These are phyloP conservation scores for Cercospora zeina DNA, from an alignment of 2,329 filamentous ascomycete genomes.

Conservation along the genomic window DNA sequence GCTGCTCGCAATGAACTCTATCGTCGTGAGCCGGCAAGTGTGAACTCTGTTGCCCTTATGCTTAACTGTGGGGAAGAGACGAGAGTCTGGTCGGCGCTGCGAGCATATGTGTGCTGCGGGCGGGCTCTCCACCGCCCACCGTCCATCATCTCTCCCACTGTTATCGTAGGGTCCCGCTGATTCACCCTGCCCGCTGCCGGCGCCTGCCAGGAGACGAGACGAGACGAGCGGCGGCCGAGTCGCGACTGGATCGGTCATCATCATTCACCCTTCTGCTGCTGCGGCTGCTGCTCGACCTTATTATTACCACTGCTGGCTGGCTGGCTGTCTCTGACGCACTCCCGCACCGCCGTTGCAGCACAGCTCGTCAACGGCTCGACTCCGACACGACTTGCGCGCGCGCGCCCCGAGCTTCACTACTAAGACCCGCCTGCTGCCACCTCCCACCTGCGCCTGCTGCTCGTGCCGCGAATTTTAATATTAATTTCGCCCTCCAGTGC, in stretches of 20 bases:
- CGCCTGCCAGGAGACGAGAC: too few species aligned
- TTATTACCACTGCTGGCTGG: neutral
- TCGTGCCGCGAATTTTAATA: slow-evolving; percentile 21
- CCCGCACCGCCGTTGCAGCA: slow-evolving; percentile 15
- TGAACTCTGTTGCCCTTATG: slow-evolving; percentile 38
- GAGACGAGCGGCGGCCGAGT: neutral
- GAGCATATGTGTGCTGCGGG: neutral
- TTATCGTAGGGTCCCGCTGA: neutral
- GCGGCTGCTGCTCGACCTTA: slow-evolving; percentile 5
- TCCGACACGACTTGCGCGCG: slow-evolving; percentile 18
- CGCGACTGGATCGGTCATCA: slow-evolving; percentile 4
- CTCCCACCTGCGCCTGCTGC: slow-evolving; percentile 17
- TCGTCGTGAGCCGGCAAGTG: slow-evolving; percentile 31
- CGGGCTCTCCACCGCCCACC: neutral
- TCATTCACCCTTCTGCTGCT: neutral
- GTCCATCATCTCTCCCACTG: neutral
- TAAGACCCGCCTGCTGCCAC: slow-evolving; percentile 13
- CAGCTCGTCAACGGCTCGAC: slow-evolving; percentile 14
- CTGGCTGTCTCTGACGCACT: slow-evolving; percentile 16
- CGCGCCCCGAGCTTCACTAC: slow-evolving; percentile 14
- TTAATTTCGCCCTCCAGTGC: slow-evolving; percentile 29
- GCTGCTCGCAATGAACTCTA: slow-evolving; percentile 34
- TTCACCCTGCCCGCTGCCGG: slow-evolving; percentile 4
- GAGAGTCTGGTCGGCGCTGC: slow-evolving; percentile 4
- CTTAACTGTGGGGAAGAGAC: slow-evolving; percentile 34